These are phyloP conservation scores for Rubus idaeus DNA, from an alignment of 306 rosid species.

Conservation along the genomic window DNA sequence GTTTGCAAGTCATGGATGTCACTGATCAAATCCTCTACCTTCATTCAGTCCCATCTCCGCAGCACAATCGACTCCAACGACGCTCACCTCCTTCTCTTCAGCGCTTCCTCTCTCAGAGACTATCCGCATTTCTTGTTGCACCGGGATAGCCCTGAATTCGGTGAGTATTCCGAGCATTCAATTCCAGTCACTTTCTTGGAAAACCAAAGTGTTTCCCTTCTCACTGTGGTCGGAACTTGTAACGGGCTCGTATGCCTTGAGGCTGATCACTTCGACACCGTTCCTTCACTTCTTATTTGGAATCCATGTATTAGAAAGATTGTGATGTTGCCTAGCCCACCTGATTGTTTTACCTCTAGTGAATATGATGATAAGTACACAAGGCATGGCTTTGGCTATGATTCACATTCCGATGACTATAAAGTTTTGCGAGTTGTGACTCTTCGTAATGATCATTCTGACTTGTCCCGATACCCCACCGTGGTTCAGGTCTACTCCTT, in stretches of 20 bases:
- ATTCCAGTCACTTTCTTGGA: too few relatives aligned
- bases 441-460: background rate
- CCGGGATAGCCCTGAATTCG: background rate
- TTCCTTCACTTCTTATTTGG: too few relatives aligned
- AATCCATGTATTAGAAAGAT: background rate
- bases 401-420: background rate
- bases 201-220: background rate
- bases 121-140: too few relatives aligned
- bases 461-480: background rate
- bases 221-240: background rate
- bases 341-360: background rate
- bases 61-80: background rate
- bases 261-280: too few relatives aligned
- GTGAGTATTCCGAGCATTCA: background rate
- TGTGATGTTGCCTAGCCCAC: background rate
- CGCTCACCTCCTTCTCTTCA: background rate
- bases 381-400: background rate
- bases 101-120: background rate
- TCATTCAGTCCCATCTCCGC: background rate
- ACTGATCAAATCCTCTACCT: background rate
- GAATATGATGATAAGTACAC: background rate
- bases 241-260: background rate
- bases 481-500: background rate
- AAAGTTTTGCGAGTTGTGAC: background rate
- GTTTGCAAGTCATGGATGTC: slow-evolving; percentile 3